Conservation (phyloP, 176 grass and related monocot genomes). For the Melocanna baccifera region DNA sequence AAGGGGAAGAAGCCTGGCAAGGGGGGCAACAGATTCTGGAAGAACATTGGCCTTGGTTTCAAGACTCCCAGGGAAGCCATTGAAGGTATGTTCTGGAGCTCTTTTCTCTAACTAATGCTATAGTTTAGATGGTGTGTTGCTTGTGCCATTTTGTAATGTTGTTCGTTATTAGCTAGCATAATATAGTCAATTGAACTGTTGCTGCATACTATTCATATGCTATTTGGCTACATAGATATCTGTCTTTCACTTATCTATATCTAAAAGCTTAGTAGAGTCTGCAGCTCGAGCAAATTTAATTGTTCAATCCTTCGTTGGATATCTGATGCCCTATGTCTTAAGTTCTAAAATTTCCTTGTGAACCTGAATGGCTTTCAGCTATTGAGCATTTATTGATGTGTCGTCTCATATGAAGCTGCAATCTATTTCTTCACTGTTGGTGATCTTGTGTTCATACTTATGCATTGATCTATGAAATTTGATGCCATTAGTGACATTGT, state of each 20-base stretch:
- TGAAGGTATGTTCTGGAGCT: constrained; percentile 17
- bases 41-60: constrained; percentile 32
- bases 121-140: not conserved
- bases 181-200: not conserved
- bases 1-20: constrained; percentile 22
- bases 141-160: not conserved
- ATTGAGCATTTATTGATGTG: not conserved
- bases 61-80: constrained; percentile 42
- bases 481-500: not conserved
- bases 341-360: not conserved
- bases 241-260: too few relatives aligned
- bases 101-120: not conserved
- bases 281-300: too few relatives aligned
- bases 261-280: too few relatives aligned
- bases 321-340: not conserved
- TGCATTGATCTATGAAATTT: not conserved
- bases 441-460: not conserved
- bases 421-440: not conserved
- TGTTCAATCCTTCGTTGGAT: not conserved
- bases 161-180: not conserved
- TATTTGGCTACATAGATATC: too few relatives aligned
- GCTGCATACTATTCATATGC: not conserved
- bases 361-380: not conserved
- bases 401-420: not conserved
- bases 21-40: constrained; percentile 28